A percentile compares a stretch with the other conserved stretches of the same genome.
Conservation (phyloP, 1,284 basidiomycete species). For the Ganoderma boninense region DNA sequence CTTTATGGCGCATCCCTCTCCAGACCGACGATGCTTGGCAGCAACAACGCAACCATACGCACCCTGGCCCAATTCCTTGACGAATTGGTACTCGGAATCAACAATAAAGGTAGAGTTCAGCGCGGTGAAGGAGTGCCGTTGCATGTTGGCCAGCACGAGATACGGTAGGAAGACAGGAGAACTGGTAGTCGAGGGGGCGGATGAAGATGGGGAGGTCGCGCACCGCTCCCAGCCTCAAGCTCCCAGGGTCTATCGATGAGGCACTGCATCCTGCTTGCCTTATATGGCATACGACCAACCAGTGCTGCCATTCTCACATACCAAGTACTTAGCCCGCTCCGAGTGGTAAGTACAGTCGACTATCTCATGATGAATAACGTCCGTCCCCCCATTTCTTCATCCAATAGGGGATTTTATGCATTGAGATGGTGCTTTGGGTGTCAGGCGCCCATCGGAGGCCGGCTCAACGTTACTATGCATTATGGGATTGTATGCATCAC, state of each 20-base stretch:
- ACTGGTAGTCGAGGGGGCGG: background rate
- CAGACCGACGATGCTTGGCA: constrained; percentile 84
- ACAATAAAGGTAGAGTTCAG: constrained; percentile 88
- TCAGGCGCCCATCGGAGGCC: too few species aligned
- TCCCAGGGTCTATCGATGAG: constrained; percentile 5
- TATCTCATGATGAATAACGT: too few species aligned
- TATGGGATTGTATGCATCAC: too few species aligned
- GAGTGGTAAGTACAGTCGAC: too few species aligned
- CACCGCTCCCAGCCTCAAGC: background rate
- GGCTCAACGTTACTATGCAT: too few species aligned
- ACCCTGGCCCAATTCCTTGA: constrained; percentile 95
- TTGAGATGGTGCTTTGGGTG: too few species aligned
- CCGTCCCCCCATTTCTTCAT: too few species aligned
- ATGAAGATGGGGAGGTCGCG: background rate
- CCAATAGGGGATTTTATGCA: too few species aligned
- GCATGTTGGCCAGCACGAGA: constrained; percentile 42
- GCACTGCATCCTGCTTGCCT: constrained; percentile 1
- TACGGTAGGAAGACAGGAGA: background rate
- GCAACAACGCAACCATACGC: constrained; percentile 94
- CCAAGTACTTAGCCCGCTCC: too few species aligned
- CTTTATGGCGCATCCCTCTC: constrained; percentile 94
- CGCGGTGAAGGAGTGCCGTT: constrained; percentile 79
- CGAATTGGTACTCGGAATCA: constrained; percentile 91
- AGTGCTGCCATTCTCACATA: too few species aligned
- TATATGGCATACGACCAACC: background rate